A percentile compares a stretch with the other conserved stretches of the same genome.
Evolutionary conservation across 768 basidiomycete genomes (phyloP).

Genomic region (Auricularia sp.): DNA sequence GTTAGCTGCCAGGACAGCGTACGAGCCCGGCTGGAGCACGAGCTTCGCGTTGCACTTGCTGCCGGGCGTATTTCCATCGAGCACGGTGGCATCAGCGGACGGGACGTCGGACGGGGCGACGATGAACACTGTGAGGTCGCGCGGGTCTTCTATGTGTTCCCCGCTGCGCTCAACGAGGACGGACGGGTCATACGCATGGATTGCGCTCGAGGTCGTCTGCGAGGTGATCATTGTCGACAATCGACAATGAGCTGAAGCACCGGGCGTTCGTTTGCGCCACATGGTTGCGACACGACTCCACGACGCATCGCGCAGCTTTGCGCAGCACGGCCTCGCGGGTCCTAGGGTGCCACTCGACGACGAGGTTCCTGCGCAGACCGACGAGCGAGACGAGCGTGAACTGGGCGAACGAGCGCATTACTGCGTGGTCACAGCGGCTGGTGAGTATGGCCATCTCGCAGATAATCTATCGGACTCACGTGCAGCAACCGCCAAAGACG

Average conservation of each 20-base stretch:
- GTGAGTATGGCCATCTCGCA: conserved; percentile 2
- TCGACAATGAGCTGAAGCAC: background rate
- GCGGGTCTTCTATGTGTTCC: background rate
- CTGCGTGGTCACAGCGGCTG: conserved; percentile 25
- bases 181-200: background rate
- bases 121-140: background rate
- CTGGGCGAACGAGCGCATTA: conserved; percentile 77
- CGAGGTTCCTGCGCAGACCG: conserved; percentile 52
- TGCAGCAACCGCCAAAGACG: conserved; percentile 89
- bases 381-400: conserved; percentile 68
- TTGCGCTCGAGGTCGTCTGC: background rate
- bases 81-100: background rate
- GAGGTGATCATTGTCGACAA: background rate
- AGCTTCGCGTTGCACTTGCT: background rate
- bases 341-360: conserved; percentile 22
- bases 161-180: conserved; percentile 14
- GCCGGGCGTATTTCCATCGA: background rate
- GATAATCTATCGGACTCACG: conserved; percentile 27
- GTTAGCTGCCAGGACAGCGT: conserved; percentile 13
- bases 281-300: background rate
- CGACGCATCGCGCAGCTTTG: background rate
- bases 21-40: conserved; percentile 1
- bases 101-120: background rate
- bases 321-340: background rate
- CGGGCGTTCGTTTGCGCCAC: background rate